Evolutionary conservation across 345 rosid species (phyloP).

Genomic region (Psidium friedrichsthalianum): DNA sequence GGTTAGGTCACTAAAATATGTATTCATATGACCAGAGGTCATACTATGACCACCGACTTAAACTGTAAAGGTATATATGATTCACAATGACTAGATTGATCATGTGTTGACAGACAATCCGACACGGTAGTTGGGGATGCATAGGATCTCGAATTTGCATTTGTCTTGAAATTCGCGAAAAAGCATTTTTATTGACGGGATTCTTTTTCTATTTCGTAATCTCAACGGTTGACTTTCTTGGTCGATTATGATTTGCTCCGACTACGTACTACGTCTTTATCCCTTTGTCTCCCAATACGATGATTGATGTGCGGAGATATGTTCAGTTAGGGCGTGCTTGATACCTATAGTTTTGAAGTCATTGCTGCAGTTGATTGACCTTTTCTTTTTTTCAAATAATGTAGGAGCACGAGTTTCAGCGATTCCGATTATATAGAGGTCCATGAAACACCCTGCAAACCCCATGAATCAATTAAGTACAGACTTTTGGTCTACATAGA

Average conservation of each 20-base stretch:
- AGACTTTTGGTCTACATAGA: background rate
- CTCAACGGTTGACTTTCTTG: background rate
- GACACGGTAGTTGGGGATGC: background rate
- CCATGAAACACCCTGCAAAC: background rate
- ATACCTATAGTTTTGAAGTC: background rate
- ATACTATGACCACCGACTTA: background rate
- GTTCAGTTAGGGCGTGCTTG: background rate
- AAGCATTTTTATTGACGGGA: background rate
- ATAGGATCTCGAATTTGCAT: background rate
- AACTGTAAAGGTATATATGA: background rate
- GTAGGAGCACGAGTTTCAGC: background rate
- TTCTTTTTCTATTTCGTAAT: background rate
- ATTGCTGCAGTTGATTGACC: background rate
- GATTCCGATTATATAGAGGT: background rate
- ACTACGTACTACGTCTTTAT: background rate
- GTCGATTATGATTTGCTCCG: background rate
- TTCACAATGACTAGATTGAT: background rate
- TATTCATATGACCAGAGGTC: background rate
- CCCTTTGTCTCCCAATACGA: background rate
- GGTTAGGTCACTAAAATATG: background rate
- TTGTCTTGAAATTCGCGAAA: background rate
- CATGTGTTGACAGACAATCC: background rate
- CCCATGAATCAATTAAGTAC: background rate
- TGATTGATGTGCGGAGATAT: background rate
- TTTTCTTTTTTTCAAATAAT: rapidly evolving